A percentile compares a stretch with the other conserved stretches of the same genome.
Evolutionary conservation across 345 rosid species (phyloP).

Genomic region (Kernera saxatilis): DNA sequence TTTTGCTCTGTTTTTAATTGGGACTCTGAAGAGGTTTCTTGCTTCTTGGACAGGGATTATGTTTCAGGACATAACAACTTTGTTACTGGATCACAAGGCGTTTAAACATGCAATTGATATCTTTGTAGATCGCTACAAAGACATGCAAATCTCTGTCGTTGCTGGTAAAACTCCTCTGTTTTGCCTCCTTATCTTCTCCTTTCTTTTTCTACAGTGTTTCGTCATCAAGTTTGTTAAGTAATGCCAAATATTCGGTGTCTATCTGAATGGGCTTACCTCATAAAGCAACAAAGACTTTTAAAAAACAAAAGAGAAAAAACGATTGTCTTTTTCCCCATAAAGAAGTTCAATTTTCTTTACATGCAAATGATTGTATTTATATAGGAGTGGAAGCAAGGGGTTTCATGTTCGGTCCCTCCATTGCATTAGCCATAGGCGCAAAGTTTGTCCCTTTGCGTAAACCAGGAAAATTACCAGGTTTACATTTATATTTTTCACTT

Average conservation of each 20-base stretch:
- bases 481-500: background rate
- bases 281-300: background rate
- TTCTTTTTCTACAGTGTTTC: background rate
- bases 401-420: constrained; percentile 75
- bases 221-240: constrained; percentile 26
- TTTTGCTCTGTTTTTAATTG: background rate
- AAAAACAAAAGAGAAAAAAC: background rate
- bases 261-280: constrained; percentile 12
- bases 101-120: constrained; percentile 73
- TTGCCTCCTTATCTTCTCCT: background rate
- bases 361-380: constrained; percentile 4
- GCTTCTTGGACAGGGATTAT: constrained; percentile 47
- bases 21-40: background rate
- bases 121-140: constrained; percentile 73
- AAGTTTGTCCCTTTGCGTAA: constrained; percentile 83
- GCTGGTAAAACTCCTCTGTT: constrained; percentile 46
- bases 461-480: constrained; percentile 78
- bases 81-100: constrained; percentile 67
- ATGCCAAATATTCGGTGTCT: background rate
- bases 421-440: constrained; percentile 84
- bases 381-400: constrained; percentile 90
- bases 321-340: background rate
- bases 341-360: background rate
- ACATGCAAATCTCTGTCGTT: constrained; percentile 66
- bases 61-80: constrained; percentile 84